Conservation (phyloP, 2,329 filamentous ascomycete genomes). For the Fusarium bulbicola region DNA sequence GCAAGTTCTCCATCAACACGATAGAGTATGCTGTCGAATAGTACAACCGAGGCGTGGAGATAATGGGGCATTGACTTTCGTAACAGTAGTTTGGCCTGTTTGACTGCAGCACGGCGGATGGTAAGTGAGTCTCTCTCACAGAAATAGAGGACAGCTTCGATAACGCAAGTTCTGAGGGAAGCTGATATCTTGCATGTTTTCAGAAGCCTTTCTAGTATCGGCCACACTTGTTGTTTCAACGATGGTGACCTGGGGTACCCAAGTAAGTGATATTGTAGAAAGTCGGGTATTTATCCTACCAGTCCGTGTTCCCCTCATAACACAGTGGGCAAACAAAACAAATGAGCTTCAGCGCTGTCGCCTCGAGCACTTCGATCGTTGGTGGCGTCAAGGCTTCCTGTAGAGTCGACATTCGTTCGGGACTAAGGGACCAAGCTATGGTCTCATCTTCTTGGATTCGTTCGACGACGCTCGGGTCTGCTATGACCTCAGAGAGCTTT, state of each 20-base stretch:
- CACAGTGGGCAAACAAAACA: constrained; percentile 43
- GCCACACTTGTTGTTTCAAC: constrained; percentile 40
- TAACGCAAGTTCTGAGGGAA: constrained; percentile 22
- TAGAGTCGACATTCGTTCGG: neutral
- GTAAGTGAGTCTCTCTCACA: constrained; percentile 41
- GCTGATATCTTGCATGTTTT: constrained; percentile 18
- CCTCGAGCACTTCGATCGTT: constrained; percentile 22
- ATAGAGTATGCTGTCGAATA: constrained; percentile 44
- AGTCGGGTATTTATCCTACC: constrained; percentile 22
- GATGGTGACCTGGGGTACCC: constrained; percentile 25
- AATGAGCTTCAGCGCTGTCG: constrained; percentile 33
- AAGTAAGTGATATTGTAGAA: neutral
- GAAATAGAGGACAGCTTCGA: constrained; percentile 43
- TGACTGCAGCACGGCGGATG: constrained; percentile 36
- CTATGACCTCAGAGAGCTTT: neutral
- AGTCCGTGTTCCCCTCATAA: constrained; percentile 43
- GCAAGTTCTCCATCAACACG: constrained; percentile 38
- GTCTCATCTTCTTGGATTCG: constrained; percentile 18
- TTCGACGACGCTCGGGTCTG: constrained; percentile 7
- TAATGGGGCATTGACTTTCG: constrained; percentile 44
- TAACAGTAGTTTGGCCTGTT: constrained; percentile 33
- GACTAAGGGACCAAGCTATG: constrained; percentile 25
- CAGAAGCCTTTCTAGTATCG: constrained; percentile 25
- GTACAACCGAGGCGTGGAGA: constrained; percentile 39
- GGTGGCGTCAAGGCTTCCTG: constrained; percentile 1